These are phyloP conservation scores for Nematocida homosporus DNA, from an alignment of 371 early-diverging fungal species.

Conservation along the genomic window DNA sequence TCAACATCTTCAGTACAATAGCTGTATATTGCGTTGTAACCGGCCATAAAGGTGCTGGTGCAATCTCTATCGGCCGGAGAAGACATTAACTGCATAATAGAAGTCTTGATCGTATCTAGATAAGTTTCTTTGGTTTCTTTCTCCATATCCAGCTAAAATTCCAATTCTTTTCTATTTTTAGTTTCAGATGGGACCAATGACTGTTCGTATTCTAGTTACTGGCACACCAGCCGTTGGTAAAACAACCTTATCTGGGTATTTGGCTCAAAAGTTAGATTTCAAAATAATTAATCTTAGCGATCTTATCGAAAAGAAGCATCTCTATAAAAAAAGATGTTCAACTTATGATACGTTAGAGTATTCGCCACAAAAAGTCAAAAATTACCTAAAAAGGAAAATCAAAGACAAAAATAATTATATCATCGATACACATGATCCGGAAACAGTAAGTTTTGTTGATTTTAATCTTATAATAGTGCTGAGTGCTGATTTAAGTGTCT, in stretches of 20 bases:
- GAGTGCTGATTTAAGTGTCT: conserved; percentile 73
- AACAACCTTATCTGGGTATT: conserved; percentile 79
- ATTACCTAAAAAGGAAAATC: conserved; percentile 54
- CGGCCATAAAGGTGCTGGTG: conserved; percentile 17
- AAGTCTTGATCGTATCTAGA: conserved; percentile 31
- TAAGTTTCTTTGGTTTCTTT: not conserved
- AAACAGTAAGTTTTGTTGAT: conserved; percentile 68
- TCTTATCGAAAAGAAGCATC: conserved; percentile 76
- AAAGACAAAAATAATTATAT: conserved; percentile 49
- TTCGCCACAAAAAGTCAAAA: conserved; percentile 78
- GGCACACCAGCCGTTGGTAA: conserved; percentile 97
- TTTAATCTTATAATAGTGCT: conserved; percentile 89
- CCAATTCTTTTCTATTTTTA: conserved; percentile 57
- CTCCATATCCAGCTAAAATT: conserved; percentile 4
- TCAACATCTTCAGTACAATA: conserved; percentile 47
- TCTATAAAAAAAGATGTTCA: conserved; percentile 79
- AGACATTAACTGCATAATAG: conserved; percentile 19
- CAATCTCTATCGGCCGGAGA: conserved; percentile 13
- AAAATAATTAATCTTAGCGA: conserved; percentile 79
- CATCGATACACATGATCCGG: conserved; percentile 66
- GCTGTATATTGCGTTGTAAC: conserved; percentile 50
- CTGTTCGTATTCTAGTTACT: conserved; percentile 81
- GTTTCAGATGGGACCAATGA: conserved; percentile 3
- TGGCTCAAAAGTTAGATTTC: conserved; percentile 72
- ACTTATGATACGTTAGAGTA: conserved; percentile 81